phyloP scores from a whole-genome alignment of 345 rosid species.

The Camelina hispida region DNA sequence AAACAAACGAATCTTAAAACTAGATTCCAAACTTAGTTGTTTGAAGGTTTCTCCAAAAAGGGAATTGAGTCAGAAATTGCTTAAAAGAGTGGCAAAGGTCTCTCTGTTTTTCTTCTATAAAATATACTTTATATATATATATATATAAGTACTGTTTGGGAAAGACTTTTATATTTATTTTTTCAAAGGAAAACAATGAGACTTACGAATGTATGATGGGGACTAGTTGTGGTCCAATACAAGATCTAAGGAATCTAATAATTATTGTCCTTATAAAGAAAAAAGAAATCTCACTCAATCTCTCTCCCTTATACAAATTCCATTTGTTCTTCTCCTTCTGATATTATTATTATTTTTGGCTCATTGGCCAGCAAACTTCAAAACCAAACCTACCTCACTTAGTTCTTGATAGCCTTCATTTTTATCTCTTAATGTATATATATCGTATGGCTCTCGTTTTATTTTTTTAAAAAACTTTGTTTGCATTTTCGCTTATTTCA shows the following conservation, averaged over 20 bases:
- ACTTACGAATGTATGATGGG: constrained; percentile 44
- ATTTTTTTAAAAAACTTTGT: background rate
- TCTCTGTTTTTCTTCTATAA: background rate
- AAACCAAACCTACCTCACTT: constrained; percentile 4
- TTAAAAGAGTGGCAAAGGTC: constrained; percentile 47
- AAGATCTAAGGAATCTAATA: constrained; percentile 49
- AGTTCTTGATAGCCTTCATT: background rate
- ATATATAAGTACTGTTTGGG: constrained; percentile 8
- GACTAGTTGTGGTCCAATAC: constrained; percentile 44
- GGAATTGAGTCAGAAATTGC: constrained; percentile 42
- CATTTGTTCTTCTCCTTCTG: constrained; percentile 23
- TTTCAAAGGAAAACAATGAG: constrained; percentile 32
- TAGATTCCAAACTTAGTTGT: constrained; percentile 28
- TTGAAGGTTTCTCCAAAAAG: constrained; percentile 37
- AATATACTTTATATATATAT: background rate
- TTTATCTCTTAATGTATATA: background rate
- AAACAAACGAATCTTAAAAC: constrained; percentile 30
- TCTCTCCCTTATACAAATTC: constrained; percentile 32
- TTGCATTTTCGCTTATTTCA: constrained; percentile 1
- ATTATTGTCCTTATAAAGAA: constrained; percentile 42
- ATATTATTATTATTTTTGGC: background rate
- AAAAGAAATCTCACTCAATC: constrained; percentile 39
- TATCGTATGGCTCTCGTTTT: background rate
- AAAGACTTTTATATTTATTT: background rate
- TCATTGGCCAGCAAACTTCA: constrained; percentile 1